Evolutionary conservation across 306 rosid species (phyloP).

Genomic region (Cucurbita maxima): DNA sequence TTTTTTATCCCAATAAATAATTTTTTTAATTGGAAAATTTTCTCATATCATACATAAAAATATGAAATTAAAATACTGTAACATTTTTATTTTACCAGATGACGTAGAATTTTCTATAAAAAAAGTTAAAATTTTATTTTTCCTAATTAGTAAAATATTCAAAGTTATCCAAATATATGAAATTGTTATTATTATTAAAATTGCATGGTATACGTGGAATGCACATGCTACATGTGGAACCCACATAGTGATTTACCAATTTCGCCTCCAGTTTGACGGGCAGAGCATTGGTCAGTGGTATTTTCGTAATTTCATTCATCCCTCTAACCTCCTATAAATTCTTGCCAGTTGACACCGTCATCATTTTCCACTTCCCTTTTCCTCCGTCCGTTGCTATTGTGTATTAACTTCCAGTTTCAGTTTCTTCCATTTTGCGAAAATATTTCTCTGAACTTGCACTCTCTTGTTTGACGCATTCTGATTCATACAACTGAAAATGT

Average conservation of each 20-base stretch:
- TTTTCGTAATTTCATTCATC: neutral
- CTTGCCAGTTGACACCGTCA: neutral
- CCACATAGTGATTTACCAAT: neutral
- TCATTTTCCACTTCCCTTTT: neutral
- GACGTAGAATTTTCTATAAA: no score
- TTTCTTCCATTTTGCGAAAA: neutral
- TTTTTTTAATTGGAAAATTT: no score
- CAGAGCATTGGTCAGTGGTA: neutral
- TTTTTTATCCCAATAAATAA: no score
- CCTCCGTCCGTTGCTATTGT: neutral
- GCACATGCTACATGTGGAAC: no score
- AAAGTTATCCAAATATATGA: no score
- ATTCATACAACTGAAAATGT: constrained; percentile 18
- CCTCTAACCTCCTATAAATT: neutral
- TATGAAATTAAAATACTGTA: no score
- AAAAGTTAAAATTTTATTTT: no score
- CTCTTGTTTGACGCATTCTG: neutral
- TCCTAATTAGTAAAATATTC: no score
- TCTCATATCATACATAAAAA: no score
- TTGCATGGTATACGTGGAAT: no score
- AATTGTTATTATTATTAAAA: no score
- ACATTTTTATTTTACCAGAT: no score
- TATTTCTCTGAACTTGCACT: neutral
- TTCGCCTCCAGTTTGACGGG: neutral
- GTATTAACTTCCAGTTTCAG: neutral